Conservation (phyloP, 306 rosid species). For the Cajanus cajan region DNA sequence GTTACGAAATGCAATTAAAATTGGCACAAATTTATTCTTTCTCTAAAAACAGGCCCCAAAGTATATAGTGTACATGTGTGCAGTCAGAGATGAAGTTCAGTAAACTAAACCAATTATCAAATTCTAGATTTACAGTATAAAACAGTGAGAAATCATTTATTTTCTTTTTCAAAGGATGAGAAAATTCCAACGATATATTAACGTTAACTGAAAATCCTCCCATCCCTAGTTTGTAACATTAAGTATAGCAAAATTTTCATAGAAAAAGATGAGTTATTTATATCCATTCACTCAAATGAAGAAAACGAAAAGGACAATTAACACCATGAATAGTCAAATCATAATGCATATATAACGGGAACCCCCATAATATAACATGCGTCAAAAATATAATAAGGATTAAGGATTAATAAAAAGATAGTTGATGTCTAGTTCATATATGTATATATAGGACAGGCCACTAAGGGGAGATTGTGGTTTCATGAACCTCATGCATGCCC, state of each 20-base stretch:
- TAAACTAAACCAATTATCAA: neutral
- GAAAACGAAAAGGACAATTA: neutral
- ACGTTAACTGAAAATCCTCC: neutral
- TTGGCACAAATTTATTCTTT: neutral
- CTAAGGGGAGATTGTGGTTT: neutral
- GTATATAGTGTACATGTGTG: too few relatives aligned
- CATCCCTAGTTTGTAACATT: neutral
- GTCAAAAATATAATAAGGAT: too few relatives aligned
- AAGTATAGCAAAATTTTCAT: too few relatives aligned
- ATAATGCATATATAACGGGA: neutral
- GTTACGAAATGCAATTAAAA: too few relatives aligned
- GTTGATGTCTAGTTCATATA: neutral
- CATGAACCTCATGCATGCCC: conserved; percentile 33
- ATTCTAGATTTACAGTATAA: too few relatives aligned
- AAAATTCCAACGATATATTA: neutral
- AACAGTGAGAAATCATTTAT: too few relatives aligned
- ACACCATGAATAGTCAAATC: neutral
- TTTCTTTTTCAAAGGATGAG: neutral
- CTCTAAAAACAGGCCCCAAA: neutral
- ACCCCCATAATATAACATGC: neutral
- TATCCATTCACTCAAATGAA: neutral
- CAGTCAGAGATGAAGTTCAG: too few relatives aligned
- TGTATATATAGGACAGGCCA: neutral
- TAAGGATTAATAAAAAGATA: neutral
- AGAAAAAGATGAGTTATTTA: too few relatives aligned